A percentile compares a stretch with the other conserved stretches of the same genome.
Conservation (phyloP, 331 rosid species). For the Malus hybrid region DNA sequence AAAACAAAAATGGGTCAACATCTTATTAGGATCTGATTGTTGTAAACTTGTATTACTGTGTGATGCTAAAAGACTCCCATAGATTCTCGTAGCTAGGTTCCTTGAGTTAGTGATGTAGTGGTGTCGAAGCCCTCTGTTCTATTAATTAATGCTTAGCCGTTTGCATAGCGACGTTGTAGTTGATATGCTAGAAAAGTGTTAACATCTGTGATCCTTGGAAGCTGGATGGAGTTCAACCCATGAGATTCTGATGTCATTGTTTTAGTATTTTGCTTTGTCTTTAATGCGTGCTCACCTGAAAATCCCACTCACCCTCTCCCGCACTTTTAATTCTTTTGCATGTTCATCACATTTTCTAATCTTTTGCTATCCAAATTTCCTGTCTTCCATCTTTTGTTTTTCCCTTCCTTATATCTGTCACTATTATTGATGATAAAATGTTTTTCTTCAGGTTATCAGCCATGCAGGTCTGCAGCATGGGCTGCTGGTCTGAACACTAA, state of each 20-base stretch:
- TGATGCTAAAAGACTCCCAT: neutral
- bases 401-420: neutral
- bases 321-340: neutral
- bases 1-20: neutral
- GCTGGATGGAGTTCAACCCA: neutral
- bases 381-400: neutral
- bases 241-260: neutral
- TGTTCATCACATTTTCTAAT: neutral
- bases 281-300: neutral
- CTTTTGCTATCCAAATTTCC: neutral
- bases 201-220: neutral
- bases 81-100: neutral
- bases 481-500: constrained; percentile 12
- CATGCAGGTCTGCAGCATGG: constrained; percentile 30
- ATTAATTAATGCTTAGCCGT: neutral
- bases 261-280: neutral
- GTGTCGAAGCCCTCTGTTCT: neutral
- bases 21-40: neutral
- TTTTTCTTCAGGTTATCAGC: constrained; percentile 44
- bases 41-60: too few relatives aligned
- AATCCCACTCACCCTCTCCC: neutral
- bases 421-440: neutral
- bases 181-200: neutral
- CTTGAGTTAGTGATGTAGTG: neutral
- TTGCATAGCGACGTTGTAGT: neutral